phyloP scores from a whole-genome alignment of 495 filamentous ascomycete genomes.

The Penicillium pancosmium region DNA sequence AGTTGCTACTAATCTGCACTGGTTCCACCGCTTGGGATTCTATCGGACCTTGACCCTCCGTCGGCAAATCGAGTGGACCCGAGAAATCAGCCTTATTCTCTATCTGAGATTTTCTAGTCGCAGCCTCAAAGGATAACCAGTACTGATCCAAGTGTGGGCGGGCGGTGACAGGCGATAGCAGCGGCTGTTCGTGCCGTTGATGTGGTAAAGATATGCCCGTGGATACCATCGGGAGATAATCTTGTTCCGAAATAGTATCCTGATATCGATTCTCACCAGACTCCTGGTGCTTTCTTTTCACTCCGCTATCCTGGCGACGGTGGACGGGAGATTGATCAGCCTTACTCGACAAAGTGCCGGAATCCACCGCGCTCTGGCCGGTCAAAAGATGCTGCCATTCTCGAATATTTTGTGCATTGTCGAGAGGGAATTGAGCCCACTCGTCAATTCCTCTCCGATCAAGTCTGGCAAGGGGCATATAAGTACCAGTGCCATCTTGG shows the following conservation, averaged over 20 bases:
- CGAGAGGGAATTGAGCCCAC: slow-evolving; percentile 41
- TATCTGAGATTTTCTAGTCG: background rate
- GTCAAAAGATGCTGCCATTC: slow-evolving; percentile 38
- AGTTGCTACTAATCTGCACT: slow-evolving; percentile 23
- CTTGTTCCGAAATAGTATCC: background rate
- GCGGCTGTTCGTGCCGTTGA: background rate
- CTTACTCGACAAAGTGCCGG: background rate
- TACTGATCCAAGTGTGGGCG: slow-evolving; percentile 1
- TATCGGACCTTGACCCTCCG: background rate
- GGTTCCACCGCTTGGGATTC: background rate
- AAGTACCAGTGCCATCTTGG: background rate
- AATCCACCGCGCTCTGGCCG: background rate
- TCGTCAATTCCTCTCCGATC: slow-evolving; percentile 38
- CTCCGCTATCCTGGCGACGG: background rate
- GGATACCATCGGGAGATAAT: background rate
- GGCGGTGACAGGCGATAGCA: background rate
- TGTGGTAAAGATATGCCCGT: background rate
- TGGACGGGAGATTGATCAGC: background rate
- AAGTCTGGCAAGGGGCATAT: slow-evolving; percentile 29
- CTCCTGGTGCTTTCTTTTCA: slow-evolving; percentile 1
- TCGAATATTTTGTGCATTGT: slow-evolving; percentile 35
- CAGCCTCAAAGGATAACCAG: slow-evolving; percentile 4
- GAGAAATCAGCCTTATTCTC: background rate
- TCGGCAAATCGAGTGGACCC: background rate
- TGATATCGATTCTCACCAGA: background rate